phyloP scores from a whole-genome alignment of 768 basidiomycete species.

The Lyophyllum semitale region DNA sequence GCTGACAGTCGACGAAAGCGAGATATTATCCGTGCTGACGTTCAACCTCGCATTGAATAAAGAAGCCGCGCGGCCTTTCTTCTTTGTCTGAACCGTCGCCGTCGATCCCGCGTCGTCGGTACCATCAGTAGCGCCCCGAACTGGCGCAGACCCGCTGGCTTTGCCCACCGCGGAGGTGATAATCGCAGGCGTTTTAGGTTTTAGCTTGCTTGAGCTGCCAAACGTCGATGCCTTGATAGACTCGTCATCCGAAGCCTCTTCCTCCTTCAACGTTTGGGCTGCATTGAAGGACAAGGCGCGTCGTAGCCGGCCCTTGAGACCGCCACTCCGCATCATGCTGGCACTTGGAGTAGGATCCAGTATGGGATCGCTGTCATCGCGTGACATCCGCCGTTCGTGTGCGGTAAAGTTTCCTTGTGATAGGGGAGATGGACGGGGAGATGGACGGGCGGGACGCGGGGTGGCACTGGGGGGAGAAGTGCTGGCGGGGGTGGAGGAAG shows the following conservation, averaged over 20 bases:
- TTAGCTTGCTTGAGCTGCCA: conserved; percentile 30
- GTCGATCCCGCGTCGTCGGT: conserved; percentile 43
- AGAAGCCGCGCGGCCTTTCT: conserved; percentile 68
- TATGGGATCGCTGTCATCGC: conserved; percentile 74
- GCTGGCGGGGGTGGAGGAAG: conserved; percentile 32
- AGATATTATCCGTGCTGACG: conserved; percentile 92
- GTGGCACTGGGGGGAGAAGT: conserved; percentile 28
- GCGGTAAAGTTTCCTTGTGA: conserved; percentile 67
- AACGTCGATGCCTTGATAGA: conserved; percentile 40
- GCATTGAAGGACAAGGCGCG: conserved; percentile 73
- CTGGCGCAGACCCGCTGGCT: conserved; percentile 14
- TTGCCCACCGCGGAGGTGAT: conserved; percentile 29
- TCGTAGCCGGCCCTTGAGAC: conserved; percentile 76
- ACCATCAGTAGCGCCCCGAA: conserved; percentile 29
- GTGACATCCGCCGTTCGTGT: conserved; percentile 75
- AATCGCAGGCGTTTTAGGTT: conserved; percentile 32
- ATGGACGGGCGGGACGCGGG: conserved; percentile 53
- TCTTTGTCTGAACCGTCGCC: conserved; percentile 59
- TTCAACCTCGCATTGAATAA: conserved; percentile 90
- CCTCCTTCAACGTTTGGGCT: conserved; percentile 56
- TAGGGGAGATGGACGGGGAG: conserved; percentile 72
- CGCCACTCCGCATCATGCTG: conserved; percentile 54
- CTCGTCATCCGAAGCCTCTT: conserved; percentile 47
- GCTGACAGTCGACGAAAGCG: conserved; percentile 90
- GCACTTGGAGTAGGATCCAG: conserved; percentile 40